Evolutionary conservation across 2,329 filamentous ascomycete genomes (phyloP), one percentile per base, ranked within the genome.

Genomic region (Karstenula rhodostoma): DNA sequence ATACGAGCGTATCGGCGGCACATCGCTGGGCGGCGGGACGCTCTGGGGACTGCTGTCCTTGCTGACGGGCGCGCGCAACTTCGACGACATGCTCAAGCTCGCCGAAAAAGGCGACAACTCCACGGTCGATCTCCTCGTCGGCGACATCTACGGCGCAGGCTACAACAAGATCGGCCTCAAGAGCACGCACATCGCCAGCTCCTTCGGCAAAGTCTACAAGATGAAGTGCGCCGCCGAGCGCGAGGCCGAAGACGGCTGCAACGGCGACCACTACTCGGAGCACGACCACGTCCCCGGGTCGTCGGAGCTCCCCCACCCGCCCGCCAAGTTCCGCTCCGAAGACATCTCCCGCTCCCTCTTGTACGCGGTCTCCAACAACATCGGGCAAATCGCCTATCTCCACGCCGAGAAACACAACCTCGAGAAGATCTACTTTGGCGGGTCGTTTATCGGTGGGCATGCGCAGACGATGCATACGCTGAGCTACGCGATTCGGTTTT

Each of bases 391-490:
- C 70, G 93, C 95, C 46, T 97, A 95, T 77, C 84, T 99, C n/a
- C 95, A 98, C 76, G 95, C 93, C 6, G 94, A 97, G 77, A 95
- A 97, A 74, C 94, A 99, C 80, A 87, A 90, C 48, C 84, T 98
- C 27, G 90, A 92, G 64, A 89, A 94, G 73, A 98, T 99, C 62
- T 99, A 99, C 82, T 99, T 99, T 78, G 95, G 95, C 23, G 95
- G 95, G 25, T 95, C 91, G 7, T 99, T 98, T 76, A 98, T 99
- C 74, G 89, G 95, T 44, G 95, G 95, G 43, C 95, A 99, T 78
- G 89, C 91, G 17, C 95, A 98, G 80, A 99, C 95, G 13, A 99
- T 99, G 87, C 96, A 98, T 78, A 98, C 95, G 0, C 84, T 99
- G 10, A 94, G 91, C 57, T 99, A 97, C 74, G 95, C 94, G 74